Conservation (phyloP, 495 filamentous ascomycete genomes). For the Daldinia bambusicola region DNA sequence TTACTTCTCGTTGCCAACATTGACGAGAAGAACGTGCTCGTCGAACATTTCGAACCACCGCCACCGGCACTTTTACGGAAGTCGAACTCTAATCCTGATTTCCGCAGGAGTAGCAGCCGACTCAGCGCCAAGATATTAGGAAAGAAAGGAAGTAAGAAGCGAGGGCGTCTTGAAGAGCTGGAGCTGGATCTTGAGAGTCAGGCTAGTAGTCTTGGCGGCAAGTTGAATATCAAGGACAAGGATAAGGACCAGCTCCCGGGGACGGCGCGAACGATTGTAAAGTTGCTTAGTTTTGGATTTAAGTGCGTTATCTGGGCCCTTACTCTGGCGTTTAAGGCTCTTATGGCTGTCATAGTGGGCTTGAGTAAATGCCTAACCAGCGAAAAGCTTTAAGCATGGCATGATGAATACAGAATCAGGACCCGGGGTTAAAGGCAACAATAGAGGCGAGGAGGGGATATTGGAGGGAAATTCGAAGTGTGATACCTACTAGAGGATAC, state of each 20-base stretch:
- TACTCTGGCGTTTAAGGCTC: slow-evolving; percentile 57
- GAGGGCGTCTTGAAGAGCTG: slow-evolving; percentile 60
- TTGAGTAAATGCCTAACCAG: slow-evolving; percentile 54
- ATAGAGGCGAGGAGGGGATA: not conserved
- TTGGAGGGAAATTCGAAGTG: slow-evolving; percentile 3
- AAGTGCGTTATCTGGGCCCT: slow-evolving; percentile 60
- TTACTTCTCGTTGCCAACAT: slow-evolving; percentile 74
- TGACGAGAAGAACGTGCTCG: slow-evolving; percentile 61
- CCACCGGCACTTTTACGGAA: slow-evolving; percentile 48
- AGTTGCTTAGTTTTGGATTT: slow-evolving; percentile 54
- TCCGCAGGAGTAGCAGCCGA: slow-evolving; percentile 44
- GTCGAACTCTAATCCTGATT: slow-evolving; percentile 38
- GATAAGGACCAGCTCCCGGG: slow-evolving; percentile 56
- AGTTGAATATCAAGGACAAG: slow-evolving; percentile 47
- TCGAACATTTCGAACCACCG: slow-evolving; percentile 65
- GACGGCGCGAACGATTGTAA: slow-evolving; percentile 51
- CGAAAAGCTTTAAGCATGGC: slow-evolving; percentile 48
- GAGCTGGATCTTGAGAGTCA: slow-evolving; percentile 68
- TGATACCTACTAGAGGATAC: slow-evolving; percentile 12
- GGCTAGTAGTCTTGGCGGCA: slow-evolving; percentile 53
- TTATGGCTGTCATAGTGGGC: slow-evolving; percentile 51
- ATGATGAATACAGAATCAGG: not conserved
- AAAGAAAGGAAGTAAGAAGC: slow-evolving; percentile 48
- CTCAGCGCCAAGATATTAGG: slow-evolving; percentile 39
- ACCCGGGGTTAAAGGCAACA: not conserved